Evolutionary conservation across 2,329 filamentous ascomycete genomes (phyloP), one percentile per base, ranked within the genome.

Genomic region (Ilyonectria sp.): DNA sequence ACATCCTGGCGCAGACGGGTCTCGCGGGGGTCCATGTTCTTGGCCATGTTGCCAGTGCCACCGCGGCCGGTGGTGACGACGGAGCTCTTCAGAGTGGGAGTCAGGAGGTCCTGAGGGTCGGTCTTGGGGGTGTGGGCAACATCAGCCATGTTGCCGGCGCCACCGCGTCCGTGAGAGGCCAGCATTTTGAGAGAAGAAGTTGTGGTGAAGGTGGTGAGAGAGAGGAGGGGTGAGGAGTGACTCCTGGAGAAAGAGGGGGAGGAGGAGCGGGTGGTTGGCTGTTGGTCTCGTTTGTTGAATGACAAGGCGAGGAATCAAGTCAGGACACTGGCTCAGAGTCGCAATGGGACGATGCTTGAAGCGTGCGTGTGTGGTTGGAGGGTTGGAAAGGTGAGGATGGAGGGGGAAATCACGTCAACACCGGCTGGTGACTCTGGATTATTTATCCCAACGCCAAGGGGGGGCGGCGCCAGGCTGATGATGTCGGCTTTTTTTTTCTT

Each of bases 1-100:
- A 98, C 93, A 76, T 98, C 95, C 81, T 98, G 95, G 47, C 91
- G 91, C 61, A 90, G 86, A 70, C 95, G 92, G 40, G 95, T 94
- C 78, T 93, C 90, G 47, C 86, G 82, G 4, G 91, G 90, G 74
- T 96, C 92, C 69, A 89, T 90, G 78, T 92, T 91, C 73, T 83
- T 85, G 54, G 92, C 90, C 92, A 97, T 97, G 84, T 97, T 97
- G 67, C 94, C 94, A 5, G 89, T 91, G 68, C 95, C 95, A 63
- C 95, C 95, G 58, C 95, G 93, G 63, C 95, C 95, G 3, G 95
- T 98, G 21, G 95, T 97, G 78, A 95, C 94, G 71, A 93, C 86
- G n/a, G 92, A 84, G 53, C 89, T 89, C 83, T 97, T 97, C 78
- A 98, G 89, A 13, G 90, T 92, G 1, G 95, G 95, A 1, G 94